Percentiles rank a stretch among this genome's conserved stretches.
Conservation (phyloP, 306 rosid species). For the Cyclanthera cordifolia region DNA sequence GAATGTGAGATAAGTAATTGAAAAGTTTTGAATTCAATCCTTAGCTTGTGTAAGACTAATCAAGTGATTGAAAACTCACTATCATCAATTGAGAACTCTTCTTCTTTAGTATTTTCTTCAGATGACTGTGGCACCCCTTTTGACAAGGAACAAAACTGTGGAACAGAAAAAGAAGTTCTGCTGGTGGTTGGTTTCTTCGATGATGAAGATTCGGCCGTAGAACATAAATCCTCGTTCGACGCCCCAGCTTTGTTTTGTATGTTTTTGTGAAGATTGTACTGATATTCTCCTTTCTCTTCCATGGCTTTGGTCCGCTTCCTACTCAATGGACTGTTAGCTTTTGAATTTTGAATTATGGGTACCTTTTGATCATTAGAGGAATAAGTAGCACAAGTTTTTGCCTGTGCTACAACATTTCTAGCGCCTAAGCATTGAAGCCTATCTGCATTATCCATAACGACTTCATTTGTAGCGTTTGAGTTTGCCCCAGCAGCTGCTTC, state of each 20-base stretch:
- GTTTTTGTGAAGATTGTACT: constrained; percentile 7
- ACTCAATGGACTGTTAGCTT: constrained; percentile 20
- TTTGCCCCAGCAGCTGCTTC: constrained; percentile 50
- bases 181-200: constrained; percentile 52
- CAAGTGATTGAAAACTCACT: constrained; percentile 6
- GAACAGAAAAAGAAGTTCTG: constrained; percentile 58
- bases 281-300: constrained; percentile 29
- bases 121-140: constrained; percentile 25
- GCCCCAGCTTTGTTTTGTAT: constrained; percentile 20
- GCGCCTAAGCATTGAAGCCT: constrained; percentile 25
- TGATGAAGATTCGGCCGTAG: constrained; percentile 79
- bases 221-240: constrained; percentile 43
- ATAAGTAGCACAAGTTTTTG: constrained; percentile 34
- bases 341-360: constrained; percentile 41
- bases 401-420: constrained; percentile 32
- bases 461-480: constrained; percentile 47
- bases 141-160: constrained; percentile 47
- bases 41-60: neutral
- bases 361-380: constrained; percentile 92
- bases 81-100: constrained; percentile 34
- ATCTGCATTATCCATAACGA: constrained; percentile 50
- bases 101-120: constrained; percentile 40
- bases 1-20: neutral
- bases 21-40: neutral
- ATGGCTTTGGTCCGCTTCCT: constrained; percentile 42